Evolutionary conservation across 257 asterid genomes (phyloP), one percentile per base, ranked within the genome.

Genomic region (Nicotiana benthamiana): DNA sequence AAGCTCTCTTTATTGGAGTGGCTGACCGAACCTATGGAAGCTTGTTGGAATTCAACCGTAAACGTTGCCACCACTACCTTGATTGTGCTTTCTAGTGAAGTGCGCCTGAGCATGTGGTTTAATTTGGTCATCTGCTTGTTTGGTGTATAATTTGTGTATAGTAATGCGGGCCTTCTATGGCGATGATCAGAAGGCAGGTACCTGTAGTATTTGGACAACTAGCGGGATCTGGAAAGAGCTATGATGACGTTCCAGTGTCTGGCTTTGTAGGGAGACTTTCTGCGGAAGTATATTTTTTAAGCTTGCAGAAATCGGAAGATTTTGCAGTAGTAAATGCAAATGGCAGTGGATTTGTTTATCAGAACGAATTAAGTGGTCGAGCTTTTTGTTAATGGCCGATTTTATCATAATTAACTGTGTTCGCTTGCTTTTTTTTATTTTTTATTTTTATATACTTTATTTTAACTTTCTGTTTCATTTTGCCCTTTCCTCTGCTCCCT

Each of bases 21-120:
- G 87, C 97, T 0, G 97, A 93, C 75, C 83, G 94, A 81, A 88
- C 93, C 5, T 91, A 93, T 36, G 97, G 97, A 30, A 89, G 97
- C 89, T 85, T 93, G 79, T 78, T 93, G 85, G 97, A 91, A 87
- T 91, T 90, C 83, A 87, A 90, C 65, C 68, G 88, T 27, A 87
- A 75, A 63, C 87, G 43, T 40, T 81, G 82, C 52, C 67, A 84
- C 72, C 82, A 61, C 51, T 91, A 93, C 84, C 80, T 90, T 56
- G 87, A 87, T 54, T 85, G 83, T 84, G 66, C 86, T 60, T 82
- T 83, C 34, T 90, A 82, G 86, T 16, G 62, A n/a, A 30, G 24
- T 24, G 78, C 26, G 4, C 24, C 3, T 46, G 60, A 11, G 60
- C 3, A 22, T 72, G 61, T 72, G 15, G 4, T n/a, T 72, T 72